Percentiles rank a stretch among this genome's conserved stretches.
Conservation (phyloP, 306 rosid species). For the Lagenaria siceraria region DNA sequence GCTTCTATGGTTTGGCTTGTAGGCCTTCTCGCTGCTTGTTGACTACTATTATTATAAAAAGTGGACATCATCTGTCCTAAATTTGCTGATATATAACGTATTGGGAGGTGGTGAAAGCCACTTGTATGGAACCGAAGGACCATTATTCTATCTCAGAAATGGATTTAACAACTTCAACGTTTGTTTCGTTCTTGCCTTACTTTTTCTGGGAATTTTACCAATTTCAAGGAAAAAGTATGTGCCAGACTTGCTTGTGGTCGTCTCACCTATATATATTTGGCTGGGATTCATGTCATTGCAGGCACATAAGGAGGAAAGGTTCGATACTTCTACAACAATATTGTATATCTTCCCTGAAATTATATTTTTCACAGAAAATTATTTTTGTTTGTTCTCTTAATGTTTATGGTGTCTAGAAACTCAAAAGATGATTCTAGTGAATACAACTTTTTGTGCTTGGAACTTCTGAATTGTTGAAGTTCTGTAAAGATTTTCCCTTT, state of each 20-base stretch:
- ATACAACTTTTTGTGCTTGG: background rate
- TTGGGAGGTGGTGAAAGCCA: conserved; percentile 97
- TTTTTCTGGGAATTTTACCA: conserved; percentile 59
- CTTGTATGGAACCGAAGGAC: conserved; percentile 86
- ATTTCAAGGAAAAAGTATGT: conserved; percentile 68
- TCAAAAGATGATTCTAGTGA: background rate
- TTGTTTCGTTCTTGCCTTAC: conserved; percentile 71
- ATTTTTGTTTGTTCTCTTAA: background rate
- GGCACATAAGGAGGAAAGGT: conserved; percentile 99
- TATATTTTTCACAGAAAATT: background rate
- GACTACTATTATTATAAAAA: conserved; percentile 58
- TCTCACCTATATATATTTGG: conserved; percentile 85
- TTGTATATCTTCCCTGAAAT: background rate
- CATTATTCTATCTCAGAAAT: conserved; percentile 68
- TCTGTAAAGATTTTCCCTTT: background rate
- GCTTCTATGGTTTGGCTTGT: background rate
- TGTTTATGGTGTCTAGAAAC: background rate
- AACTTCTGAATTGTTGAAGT: background rate
- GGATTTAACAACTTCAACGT: conserved; percentile 93
- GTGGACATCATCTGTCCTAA: conserved; percentile 92
- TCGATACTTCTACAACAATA: background rate
- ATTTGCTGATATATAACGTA: conserved; percentile 68
- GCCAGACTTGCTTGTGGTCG: conserved; percentile 66
- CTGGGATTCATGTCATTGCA: conserved; percentile 90
- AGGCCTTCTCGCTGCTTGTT: conserved; percentile 52